Base-by-base conservation (phyloP, 768 basidiomycete species). In the Cystobasidium onofrii region DNA sequence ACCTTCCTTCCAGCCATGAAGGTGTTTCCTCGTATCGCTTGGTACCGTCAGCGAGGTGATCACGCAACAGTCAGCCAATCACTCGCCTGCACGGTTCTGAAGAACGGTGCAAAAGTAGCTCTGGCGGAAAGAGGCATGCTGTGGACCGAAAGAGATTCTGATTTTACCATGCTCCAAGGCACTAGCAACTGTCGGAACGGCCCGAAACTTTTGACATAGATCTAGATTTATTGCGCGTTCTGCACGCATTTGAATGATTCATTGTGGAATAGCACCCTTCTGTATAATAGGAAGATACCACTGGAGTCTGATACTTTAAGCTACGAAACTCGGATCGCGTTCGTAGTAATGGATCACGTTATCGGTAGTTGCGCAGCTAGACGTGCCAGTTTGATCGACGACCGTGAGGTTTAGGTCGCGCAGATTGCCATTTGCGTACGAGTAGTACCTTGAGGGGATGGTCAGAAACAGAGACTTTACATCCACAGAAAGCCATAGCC, bases 281-380 rank as follows among this genome's bases (percentile, higher is more conserved):
- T n/a, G n/a, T n/a, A 17, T 50, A 50, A 7, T 20, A 50, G 12
- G 12, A 3, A 20, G 9, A 20, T 50, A 3, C 20, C 18, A 7
- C 15, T 60, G 9, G 6, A 15, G 25, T 60, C 29, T 60, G 23
- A 25, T 34, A 13, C 33, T 13, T 55, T 29, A 60, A 34, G 57
- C 57, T 17, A 60, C 57, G 27, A 60, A 60, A 15, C 6, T 13
- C 15, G 57, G 25, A 60, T 60, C 57, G 34, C 69, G 69, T 27
- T 71, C 55, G 55, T 29, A 60, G 54, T 71, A 71, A 29, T 36
- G 27, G 15, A 71, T 55, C 1, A 52, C 69, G 23, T 71, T 71
- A 15, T 36, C 52, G 9, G 69, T 25, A 2, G 33, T 71, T 3
- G 69, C 69, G 33, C 69, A 71, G 13, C 29, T 23, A 17, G 69